phyloP scores from a whole-genome alignment of 2,329 filamentous ascomycete species.

The Alternaria panax region DNA sequence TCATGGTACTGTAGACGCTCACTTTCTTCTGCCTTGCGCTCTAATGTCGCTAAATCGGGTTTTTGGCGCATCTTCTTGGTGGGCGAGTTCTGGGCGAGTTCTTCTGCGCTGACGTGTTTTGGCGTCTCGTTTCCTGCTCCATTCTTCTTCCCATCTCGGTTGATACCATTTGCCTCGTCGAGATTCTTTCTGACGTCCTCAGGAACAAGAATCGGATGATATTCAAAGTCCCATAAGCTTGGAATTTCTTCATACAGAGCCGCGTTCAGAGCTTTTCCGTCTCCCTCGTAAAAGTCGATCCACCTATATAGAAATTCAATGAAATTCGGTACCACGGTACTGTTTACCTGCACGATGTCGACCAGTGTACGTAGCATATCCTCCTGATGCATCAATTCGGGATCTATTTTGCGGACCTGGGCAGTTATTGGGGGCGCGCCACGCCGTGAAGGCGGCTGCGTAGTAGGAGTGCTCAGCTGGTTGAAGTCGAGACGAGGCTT shows the following conservation, averaged over 20 bases:
- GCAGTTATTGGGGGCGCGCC: conserved; percentile 21
- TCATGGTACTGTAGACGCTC: conserved; percentile 44
- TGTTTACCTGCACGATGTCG: conserved; percentile 41
- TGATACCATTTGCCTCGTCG: not conserved
- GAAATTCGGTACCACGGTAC: conserved; percentile 41
- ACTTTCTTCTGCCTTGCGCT: conserved; percentile 34
- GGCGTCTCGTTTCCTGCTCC: not conserved
- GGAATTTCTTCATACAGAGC: conserved; percentile 45
- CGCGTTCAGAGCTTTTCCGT: conserved; percentile 42
- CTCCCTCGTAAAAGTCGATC: conserved; percentile 43
- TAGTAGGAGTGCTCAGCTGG: not conserved
- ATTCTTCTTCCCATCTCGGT: not conserved
- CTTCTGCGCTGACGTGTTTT: conserved; percentile 10
- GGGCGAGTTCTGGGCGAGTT: conserved; percentile 24
- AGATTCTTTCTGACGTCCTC: conserved; percentile 12
- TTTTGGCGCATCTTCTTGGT: conserved; percentile 34
- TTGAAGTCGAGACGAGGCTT: conserved; percentile 29
- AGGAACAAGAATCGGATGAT: conserved; percentile 35
- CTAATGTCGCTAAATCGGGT: conserved; percentile 33
- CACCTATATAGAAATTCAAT: conserved; percentile 46
- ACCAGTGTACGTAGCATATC: conserved; percentile 41
- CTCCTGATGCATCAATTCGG: conserved; percentile 35
- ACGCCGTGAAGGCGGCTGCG: conserved; percentile 4
- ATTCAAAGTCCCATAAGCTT: conserved; percentile 46
- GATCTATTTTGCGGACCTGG: conserved; percentile 29